Conservation (phyloP, 2,329 filamentous ascomycete genomes). For the Cladosporium austrohemisphaericum region DNA sequence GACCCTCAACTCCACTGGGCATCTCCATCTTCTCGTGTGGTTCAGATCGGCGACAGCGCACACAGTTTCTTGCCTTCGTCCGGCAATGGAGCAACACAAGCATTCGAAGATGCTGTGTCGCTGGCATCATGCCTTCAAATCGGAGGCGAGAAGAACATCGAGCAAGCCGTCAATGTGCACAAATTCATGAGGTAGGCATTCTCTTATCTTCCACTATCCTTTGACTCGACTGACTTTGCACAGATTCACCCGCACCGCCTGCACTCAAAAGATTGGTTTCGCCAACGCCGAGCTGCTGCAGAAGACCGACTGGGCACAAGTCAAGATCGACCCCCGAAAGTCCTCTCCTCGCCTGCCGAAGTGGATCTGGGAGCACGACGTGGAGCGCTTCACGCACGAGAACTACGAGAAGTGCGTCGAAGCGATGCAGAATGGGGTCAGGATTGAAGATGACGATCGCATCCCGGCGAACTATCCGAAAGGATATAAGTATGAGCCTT, state of each 20-base stretch:
- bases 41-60: conserved; percentile 52
- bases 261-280: conserved; percentile 24
- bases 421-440: conserved; percentile 37
- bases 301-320: conserved; percentile 13
- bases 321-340: conserved; percentile 14
- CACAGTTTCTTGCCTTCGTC: conserved; percentile 53
- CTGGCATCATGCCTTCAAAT: conserved; percentile 45
- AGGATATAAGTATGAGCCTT: conserved; percentile 33
- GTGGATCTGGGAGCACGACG: conserved; percentile 22
- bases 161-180: conserved; percentile 30
- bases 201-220: too few species aligned
- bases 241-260: conserved; percentile 21
- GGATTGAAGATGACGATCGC: conserved; percentile 36
- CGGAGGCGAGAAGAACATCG: conserved; percentile 40
- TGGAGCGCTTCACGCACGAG: conserved; percentile 22
- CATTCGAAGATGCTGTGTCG: conserved; percentile 51
- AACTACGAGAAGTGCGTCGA: conserved; percentile 28
- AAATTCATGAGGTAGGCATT: conserved; percentile 28
- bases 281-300: conserved; percentile 15
- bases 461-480: conserved; percentile 41
- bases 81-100: conserved; percentile 52
- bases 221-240: conserved; percentile 40
- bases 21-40: conserved; percentile 46
- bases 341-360: conserved; percentile 8
- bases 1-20: conserved; percentile 53